Evolutionary conservation across 2,329 filamentous ascomycete genomes (phyloP), one percentile per base, ranked within the genome.

Genomic region (Exophiala oligosperma): DNA sequence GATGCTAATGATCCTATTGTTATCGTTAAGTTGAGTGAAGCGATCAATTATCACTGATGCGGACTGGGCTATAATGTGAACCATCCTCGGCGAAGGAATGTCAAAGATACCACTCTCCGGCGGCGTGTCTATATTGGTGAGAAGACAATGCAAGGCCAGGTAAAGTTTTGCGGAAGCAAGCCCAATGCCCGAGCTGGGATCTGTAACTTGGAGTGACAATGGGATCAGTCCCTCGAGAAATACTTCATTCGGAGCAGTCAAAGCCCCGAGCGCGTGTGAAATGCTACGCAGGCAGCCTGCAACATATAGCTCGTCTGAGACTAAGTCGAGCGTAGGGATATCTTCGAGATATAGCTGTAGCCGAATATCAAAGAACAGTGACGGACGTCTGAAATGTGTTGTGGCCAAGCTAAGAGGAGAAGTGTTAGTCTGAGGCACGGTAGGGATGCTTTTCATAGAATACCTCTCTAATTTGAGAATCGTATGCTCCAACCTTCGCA

Each of bases 381-480:
- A 41, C 14, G 14, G 5, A n/a, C n/a, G 1, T 37, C 6, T 26
- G 24, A 8, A 9, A 44, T 28, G 26, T 28, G 7, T 28, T 7
- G 26, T 28, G 26, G 26, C 26, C 26, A 28, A 28, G 26, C 26
- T 28, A 28, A 28, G 26, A 28, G 26, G 26, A 2, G 26, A 4
- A 7, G 26, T 28, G 26, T 28, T 28, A 28, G 26, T 7, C 26
- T 4, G 26, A 4, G 26, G 7, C 26, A 28, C 26, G 26, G 26
- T 28, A 37, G 26, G 26, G 4, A 28, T 4, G 26, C 7, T 28
- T 28, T 7, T 28, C 4, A 28, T 17, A 28, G 4, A 28, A 11
- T 56, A 59, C 57, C 57, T 52, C 32, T 59, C 57, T 11, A 59
- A 26, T 24, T 59, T 59, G 24, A 59, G 47, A 2, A 59, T 21